These are phyloP conservation scores for Gynochthodes officinalis DNA, from an alignment of 257 asterid genomes.

Conservation along the genomic window DNA sequence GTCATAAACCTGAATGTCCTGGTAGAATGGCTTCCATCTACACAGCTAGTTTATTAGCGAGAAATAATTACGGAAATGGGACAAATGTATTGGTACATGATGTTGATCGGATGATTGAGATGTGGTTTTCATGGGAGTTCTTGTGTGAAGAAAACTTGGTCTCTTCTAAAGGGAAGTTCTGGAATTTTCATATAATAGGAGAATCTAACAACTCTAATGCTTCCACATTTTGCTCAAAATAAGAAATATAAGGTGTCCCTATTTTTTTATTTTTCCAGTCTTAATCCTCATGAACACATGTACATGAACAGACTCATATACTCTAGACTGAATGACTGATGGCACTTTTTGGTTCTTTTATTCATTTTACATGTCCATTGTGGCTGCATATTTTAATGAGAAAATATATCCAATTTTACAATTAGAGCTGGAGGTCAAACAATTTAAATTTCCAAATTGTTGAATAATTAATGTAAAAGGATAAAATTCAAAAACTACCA, in stretches of 20 bases:
- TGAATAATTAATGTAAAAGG: too few relatives aligned
- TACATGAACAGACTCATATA: not conserved
- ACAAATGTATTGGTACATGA: conserved; percentile 67
- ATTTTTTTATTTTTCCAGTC: not conserved
- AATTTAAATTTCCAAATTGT: too few relatives aligned
- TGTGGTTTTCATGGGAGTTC: conserved; percentile 88
- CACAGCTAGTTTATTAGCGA: conserved; percentile 61
- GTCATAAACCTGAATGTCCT: conserved; percentile 52
- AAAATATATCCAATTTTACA: not conserved
- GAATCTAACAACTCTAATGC: conserved; percentile 29
- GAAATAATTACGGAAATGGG: conserved; percentile 45
- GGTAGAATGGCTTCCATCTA: conserved; percentile 84
- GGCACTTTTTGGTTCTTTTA: not conserved
- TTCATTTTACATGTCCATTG: not conserved
- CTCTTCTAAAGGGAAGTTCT: conserved; percentile 76
- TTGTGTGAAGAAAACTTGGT: conserved; percentile 70
- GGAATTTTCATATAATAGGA: conserved; percentile 49
- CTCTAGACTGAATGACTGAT: not conserved
- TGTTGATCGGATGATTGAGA: conserved; percentile 68
- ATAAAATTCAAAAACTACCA: too few relatives aligned
- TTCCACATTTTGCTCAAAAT: conserved; percentile 43
- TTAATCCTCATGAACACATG: not conserved
- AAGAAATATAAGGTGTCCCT: not conserved
- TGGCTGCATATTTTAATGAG: not conserved
- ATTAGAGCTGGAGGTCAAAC: too few relatives aligned